Conservation (phyloP, 1,284 basidiomycete genomes). For the Boletus hoseneyae region DNA sequence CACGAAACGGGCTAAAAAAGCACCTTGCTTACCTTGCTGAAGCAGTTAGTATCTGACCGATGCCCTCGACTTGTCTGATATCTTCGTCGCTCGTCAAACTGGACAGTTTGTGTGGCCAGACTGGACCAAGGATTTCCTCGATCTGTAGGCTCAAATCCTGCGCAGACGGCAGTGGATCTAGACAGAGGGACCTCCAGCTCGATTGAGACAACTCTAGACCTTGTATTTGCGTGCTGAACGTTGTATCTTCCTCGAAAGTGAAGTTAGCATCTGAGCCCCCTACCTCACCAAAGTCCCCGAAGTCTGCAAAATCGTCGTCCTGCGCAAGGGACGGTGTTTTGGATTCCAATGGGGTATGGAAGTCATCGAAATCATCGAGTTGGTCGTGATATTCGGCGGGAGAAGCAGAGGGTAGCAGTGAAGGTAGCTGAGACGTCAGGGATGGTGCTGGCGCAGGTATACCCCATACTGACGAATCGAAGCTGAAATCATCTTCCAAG, state of each 20-base stretch:
- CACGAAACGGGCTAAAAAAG: conserved; percentile 18
- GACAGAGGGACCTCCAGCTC: conserved; percentile 58
- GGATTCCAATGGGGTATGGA: conserved; percentile 53
- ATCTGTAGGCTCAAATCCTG: conserved; percentile 60
- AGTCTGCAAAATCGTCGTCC: conserved; percentile 80
- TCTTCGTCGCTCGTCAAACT: conserved; percentile 63
- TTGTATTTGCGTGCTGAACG: conserved; percentile 40
- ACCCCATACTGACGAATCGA: conserved; percentile 73
- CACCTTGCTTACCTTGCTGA: conserved; percentile 59
- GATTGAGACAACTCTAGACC: conserved; percentile 41
- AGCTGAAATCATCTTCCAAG: conserved; percentile 70
- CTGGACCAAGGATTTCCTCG: conserved; percentile 59
- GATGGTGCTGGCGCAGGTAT: conserved; percentile 41
- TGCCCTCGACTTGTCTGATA: conserved; percentile 76
- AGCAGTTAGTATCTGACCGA: conserved; percentile 72
- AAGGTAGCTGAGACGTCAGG: conserved; percentile 27
- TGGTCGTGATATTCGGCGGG: conserved; percentile 43
- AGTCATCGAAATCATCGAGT: conserved; percentile 68
- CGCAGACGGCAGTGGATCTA: conserved; percentile 63
- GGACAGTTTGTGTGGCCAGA: conserved; percentile 56
- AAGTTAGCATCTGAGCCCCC: conserved; percentile 36
- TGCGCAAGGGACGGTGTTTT: conserved; percentile 39
- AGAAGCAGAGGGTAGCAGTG: conserved; percentile 22
- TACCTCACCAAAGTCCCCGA: conserved; percentile 81
- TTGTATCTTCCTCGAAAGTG: conserved; percentile 41